These are phyloP conservation scores for Fusarium tupiense DNA, from an alignment of 2,329 filamentous ascomycete genomes.

Conservation along the genomic window DNA sequence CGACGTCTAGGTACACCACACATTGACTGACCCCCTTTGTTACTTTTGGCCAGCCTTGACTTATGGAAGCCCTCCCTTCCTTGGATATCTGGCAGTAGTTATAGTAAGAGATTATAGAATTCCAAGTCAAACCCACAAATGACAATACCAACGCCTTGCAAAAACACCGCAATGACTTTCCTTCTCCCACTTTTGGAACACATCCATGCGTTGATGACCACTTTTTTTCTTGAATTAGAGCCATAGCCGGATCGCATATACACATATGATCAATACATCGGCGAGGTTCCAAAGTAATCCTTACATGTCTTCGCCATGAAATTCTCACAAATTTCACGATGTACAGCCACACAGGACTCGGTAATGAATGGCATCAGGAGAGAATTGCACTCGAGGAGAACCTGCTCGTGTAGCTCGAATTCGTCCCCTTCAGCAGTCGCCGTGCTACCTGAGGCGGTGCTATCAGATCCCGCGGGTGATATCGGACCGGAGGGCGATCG, in stretches of 20 bases:
- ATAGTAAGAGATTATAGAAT: background rate
- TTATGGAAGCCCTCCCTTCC: background rate
- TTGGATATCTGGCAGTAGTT: conserved; percentile 14
- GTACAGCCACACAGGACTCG: conserved; percentile 43
- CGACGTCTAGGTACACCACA: background rate
- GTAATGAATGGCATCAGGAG: conserved; percentile 50
- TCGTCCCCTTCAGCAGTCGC: conserved; percentile 41
- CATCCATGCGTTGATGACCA: background rate
- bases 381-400: conserved; percentile 47
- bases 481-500: conserved; percentile 25
- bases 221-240: background rate
- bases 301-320: conserved; percentile 46
- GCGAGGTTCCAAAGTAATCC: conserved; percentile 33
- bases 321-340: conserved; percentile 45
- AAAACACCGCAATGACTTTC: background rate
- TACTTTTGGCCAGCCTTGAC: background rate
- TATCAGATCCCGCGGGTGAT: conserved; percentile 41
- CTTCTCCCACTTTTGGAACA: background rate
- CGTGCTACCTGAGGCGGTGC: conserved; percentile 42
- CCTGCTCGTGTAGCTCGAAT: conserved; percentile 48
- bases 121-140: conserved; percentile 10
- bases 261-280: background rate
- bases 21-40: background rate
- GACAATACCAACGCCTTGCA: conserved; percentile 27
- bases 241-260: background rate